A percentile compares a stretch with the other conserved stretches of the same genome.
Evolutionary conservation across 148 eudicot species (phyloP).

Genomic region (Camellia lanceoleosa): DNA sequence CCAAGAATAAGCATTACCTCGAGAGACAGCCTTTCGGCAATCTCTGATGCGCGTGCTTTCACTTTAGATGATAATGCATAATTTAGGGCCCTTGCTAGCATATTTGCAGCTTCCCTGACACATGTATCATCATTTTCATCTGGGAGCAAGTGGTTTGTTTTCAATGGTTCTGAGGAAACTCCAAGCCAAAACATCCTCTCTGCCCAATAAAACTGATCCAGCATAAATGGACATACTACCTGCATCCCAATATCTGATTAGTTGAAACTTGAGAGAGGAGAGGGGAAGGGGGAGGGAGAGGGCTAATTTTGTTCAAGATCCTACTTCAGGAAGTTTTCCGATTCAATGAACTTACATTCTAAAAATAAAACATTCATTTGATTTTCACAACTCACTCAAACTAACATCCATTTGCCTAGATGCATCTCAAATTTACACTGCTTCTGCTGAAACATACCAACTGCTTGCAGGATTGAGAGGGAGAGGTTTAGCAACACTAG

Average conservation of each 20-base stretch:
- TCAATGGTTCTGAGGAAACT: conserved; percentile 78
- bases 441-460: background rate
- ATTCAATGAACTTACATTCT: conserved; percentile 1
- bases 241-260: conserved; percentile 16
- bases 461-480: background rate
- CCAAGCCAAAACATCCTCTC: conserved; percentile 99
- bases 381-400: background rate
- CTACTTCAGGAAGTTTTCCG: background rate
- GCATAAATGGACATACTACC: conserved; percentile 81
- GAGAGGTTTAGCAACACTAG: background rate
- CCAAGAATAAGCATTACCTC: conserved; percentile 41
- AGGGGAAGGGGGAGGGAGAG: background rate
- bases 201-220: conserved; percentile 97
- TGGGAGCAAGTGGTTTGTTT: conserved; percentile 55
- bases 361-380: background rate
- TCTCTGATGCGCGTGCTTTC: conserved; percentile 52
- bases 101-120: conserved; percentile 53
- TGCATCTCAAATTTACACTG: background rate
- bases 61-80: conserved; percentile 52
- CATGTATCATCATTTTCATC: conserved; percentile 42
- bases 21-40: conserved; percentile 51
- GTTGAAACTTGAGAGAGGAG: conserved; percentile 5
- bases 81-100: conserved; percentile 49
- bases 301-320: background rate
- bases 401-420: background rate